Evolutionary conservation across 192 early-diverging fungal genomes (phyloP).

Genomic region (Physocladia obscura): DNA sequence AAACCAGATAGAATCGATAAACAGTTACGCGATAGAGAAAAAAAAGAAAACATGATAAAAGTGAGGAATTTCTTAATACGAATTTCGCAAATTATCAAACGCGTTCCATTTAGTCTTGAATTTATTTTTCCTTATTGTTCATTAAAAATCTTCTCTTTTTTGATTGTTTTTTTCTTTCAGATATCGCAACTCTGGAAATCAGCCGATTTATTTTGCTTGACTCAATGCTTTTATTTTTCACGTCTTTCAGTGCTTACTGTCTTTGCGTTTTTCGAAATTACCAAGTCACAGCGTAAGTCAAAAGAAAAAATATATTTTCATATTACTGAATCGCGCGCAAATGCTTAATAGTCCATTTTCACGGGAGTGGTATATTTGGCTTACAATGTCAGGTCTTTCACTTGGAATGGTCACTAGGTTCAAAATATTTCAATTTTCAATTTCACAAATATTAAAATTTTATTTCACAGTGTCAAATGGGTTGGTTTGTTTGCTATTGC

Average conservation of each 20-base stretch:
- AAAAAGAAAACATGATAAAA: no score
- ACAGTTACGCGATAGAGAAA: not conserved
- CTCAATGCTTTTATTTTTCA: constrained; percentile 92
- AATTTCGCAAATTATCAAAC: no score
- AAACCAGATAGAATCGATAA: not conserved
- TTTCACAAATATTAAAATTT: constrained; percentile 14
- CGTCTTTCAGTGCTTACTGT: constrained; percentile 64
- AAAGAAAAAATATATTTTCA: no score
- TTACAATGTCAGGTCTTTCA: constrained; percentile 80
- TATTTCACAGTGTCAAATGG: constrained; percentile 82
- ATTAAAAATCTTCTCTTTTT: not conserved
- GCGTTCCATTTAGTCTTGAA: no score
- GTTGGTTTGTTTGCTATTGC: constrained; percentile 91
- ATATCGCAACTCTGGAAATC: constrained; percentile 74
- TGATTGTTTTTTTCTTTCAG: constrained; percentile 35
- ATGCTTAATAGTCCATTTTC: constrained; percentile 74
- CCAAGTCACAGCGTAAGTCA: constrained; percentile 47
- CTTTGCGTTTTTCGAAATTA: constrained; percentile 75
- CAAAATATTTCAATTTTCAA: constrained; percentile 1
- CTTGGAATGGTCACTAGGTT: constrained; percentile 81
- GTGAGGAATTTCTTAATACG: no score
- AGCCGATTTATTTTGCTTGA: constrained; percentile 93
- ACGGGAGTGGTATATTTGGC: constrained; percentile 84
- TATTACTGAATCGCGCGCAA: constrained; percentile 33
- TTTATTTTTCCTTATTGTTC: not conserved